Conservation (phyloP, 306 rosid species). For the Dryas drummondii region DNA sequence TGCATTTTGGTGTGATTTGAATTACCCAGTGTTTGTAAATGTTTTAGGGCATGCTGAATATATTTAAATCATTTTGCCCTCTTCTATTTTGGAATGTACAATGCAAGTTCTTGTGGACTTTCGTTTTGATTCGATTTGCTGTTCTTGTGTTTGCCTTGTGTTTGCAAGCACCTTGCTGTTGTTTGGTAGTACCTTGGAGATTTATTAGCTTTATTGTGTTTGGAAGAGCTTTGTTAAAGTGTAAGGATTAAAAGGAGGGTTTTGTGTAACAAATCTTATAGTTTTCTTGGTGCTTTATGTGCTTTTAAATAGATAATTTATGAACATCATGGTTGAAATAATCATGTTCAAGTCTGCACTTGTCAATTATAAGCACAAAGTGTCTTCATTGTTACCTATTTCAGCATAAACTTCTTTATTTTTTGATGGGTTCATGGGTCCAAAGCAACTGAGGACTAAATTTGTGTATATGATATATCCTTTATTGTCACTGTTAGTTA, state of each 20-base stretch:
- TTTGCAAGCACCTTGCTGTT: background rate
- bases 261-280: background rate
- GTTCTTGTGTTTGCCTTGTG: background rate
- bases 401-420: background rate
- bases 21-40: background rate
- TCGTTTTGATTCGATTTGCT: background rate
- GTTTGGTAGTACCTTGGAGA: background rate
- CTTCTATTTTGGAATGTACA: background rate
- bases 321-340: background rate
- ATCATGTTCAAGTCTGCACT: too few species aligned
- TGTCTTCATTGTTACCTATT: background rate
- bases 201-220: background rate
- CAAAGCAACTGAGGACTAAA: background rate
- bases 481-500: conserved; percentile 46
- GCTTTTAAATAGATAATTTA: background rate
- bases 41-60: background rate
- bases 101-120: background rate
- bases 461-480: background rate
- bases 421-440: background rate
- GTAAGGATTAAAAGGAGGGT: background rate
- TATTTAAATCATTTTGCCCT: background rate
- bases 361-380: background rate
- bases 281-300: background rate
- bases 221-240: background rate
- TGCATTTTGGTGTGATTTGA: background rate